A percentile compares a stretch with the other conserved stretches of the same genome.
These are phyloP conservation scores for Naganishia albida DNA, from an alignment of 1,284 basidiomycete genomes.

Conservation along the genomic window DNA sequence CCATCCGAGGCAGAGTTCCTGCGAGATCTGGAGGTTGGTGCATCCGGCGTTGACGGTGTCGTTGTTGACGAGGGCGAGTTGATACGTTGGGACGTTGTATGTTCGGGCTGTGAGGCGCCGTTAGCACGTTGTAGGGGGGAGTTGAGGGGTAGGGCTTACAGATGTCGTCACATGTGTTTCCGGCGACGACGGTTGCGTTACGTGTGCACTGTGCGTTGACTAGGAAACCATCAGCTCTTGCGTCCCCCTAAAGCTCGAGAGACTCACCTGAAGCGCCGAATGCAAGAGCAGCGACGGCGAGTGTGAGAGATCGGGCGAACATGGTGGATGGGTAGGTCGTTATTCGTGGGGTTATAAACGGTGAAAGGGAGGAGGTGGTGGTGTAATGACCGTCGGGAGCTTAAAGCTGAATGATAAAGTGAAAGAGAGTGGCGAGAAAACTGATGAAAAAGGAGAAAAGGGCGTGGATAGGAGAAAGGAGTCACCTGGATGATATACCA, in stretches of 20 bases:
- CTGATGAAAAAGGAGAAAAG: not conserved
- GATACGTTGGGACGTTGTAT: conserved; percentile 54
- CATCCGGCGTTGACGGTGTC: conserved; percentile 50
- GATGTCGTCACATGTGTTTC: conserved; percentile 55
- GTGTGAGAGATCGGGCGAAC: conserved; percentile 24
- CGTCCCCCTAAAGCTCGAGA: not conserved
- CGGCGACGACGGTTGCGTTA: conserved; percentile 47
- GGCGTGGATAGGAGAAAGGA: not conserved
- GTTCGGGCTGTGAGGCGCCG: conserved; percentile 42
- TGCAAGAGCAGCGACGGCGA: not conserved
- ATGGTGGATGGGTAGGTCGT: conserved; percentile 1
- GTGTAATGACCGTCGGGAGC: conserved; percentile 14
- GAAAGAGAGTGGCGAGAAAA: not conserved
- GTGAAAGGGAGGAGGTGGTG: not conserved
- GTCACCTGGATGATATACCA: not conserved
- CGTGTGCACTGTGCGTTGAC: conserved; percentile 48
- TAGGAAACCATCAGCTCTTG: conserved; percentile 10
- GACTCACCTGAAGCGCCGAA: conserved; percentile 17
- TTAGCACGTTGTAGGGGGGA: not conserved
- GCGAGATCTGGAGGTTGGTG: conserved; percentile 50
- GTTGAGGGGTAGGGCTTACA: conserved; percentile 42
- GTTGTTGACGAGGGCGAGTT: conserved; percentile 54
- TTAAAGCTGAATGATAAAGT: not conserved
- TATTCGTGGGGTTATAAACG: not conserved
- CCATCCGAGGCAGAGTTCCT: conserved; percentile 52